phyloP scores from a whole-genome alignment of 345 rosid species.

The Carallia brachiata region DNA sequence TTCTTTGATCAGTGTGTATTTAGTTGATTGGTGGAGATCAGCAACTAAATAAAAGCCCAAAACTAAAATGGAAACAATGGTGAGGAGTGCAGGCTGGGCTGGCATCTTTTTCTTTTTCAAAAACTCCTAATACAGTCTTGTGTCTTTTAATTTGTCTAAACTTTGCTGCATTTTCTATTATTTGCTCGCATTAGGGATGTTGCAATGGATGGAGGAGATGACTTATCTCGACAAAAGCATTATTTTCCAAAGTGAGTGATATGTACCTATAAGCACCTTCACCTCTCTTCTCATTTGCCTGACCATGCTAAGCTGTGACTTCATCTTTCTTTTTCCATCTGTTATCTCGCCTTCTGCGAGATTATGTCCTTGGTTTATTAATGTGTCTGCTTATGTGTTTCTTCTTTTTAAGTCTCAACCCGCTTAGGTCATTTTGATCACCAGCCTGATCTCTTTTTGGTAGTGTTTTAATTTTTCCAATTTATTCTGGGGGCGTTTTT shows the following conservation, averaged over 20 bases:
- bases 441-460: too few relatives aligned
- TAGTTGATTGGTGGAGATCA: too few relatives aligned
- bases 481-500: too few relatives aligned
- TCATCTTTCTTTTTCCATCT: neutral
- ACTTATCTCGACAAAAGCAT: slow-evolving; percentile 34
- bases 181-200: slow-evolving; percentile 37
- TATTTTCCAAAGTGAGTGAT: slow-evolving; percentile 76
- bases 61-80: too few relatives aligned
- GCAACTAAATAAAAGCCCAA: too few relatives aligned
- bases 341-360: neutral
- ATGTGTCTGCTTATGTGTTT: neutral
- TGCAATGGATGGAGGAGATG: slow-evolving; percentile 40
- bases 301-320: neutral
- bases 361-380: neutral
- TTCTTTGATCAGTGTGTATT: too few relatives aligned
- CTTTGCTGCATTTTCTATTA: neutral
- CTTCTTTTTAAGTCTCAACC: neutral
- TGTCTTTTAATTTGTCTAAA: neutral
- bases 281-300: neutral
- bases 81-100: neutral
- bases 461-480: too few relatives aligned
- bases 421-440: too few relatives aligned
- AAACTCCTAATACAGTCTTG: neutral
- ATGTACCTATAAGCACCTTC: slow-evolving; percentile 2
- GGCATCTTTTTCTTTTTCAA: neutral